A percentile compares a stretch with the other conserved stretches of the same genome.
Conservation (phyloP, 139 green algal species). For the Volvox reticuliferus region DNA sequence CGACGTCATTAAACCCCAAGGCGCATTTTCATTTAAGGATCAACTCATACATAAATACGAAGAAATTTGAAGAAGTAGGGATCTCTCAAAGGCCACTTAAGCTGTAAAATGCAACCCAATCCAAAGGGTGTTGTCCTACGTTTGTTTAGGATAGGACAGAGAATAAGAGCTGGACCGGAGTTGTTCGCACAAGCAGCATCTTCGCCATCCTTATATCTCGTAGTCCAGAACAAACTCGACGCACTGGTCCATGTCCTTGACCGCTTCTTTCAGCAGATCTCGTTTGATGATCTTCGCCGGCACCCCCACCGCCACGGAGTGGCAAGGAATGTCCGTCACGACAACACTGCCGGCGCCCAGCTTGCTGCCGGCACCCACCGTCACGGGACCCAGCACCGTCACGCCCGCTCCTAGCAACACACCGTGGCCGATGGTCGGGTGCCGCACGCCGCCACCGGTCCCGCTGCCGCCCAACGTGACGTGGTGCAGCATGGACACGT, state of each 20-base stretch:
- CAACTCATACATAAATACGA: no score
- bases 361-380: slow-evolving; percentile 84
- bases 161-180: no score
- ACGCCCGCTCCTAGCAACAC: slow-evolving; percentile 92
- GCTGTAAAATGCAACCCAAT: no score
- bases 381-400: slow-evolving; percentile 84
- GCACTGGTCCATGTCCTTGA: slow-evolving; percentile 85
- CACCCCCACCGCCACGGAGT: slow-evolving; percentile 93
- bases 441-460: slow-evolving; percentile 76
- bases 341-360: slow-evolving; percentile 87
- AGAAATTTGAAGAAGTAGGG: no score
- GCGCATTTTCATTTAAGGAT: no score
- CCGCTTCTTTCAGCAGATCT: slow-evolving; percentile 71
- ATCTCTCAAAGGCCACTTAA: no score
- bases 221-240: slow-evolving; percentile 84
- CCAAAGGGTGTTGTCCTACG: no score
- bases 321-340: slow-evolving; percentile 80
- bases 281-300: slow-evolving; percentile 85
- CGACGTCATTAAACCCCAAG: no score
- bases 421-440: slow-evolving; percentile 85
- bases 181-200: no score
- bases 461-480: slow-evolving; percentile 95
- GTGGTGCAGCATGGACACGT: slow-evolving; percentile 96
- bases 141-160: no score
- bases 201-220: slow-evolving; percentile 69